phyloP scores from a whole-genome alignment of 768 basidiomycete genomes.

The Sporobolomyces roseus region DNA sequence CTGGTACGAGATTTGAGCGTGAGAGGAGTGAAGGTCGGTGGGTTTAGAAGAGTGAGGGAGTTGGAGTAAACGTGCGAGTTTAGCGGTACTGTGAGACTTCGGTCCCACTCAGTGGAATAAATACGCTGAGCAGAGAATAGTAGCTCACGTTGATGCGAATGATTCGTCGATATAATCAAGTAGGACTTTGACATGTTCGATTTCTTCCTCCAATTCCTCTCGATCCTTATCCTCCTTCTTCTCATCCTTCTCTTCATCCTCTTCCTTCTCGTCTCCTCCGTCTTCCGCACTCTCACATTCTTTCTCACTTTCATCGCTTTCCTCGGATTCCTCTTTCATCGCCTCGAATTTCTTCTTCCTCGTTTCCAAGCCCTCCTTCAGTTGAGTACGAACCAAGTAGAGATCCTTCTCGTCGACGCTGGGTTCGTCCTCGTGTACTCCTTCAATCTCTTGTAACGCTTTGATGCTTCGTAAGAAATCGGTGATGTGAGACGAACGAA shows the following conservation, averaged over 20 bases:
- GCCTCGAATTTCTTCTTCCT: not conserved
- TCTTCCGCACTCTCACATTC: too few relatives aligned
- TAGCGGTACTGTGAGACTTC: not conserved
- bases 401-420: slow-evolving; percentile 9
- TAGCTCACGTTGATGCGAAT: slow-evolving; percentile 17
- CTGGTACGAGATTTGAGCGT: slow-evolving; percentile 60
- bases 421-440: slow-evolving; percentile 23
- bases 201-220: slow-evolving; percentile 52
- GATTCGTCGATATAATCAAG: slow-evolving; percentile 53
- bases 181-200: slow-evolving; percentile 56
- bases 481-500: not conserved
- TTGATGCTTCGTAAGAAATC: not conserved
- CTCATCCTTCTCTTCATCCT: slow-evolving; percentile 44
- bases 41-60: slow-evolving; percentile 51
- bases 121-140: too few relatives aligned
- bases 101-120: not conserved
- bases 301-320: not conserved
- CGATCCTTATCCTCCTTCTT: slow-evolving; percentile 43
- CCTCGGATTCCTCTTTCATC: not conserved
- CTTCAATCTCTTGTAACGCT: slow-evolving; percentile 8
- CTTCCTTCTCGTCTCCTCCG: too few relatives aligned
- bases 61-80: not conserved
- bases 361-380: slow-evolving; percentile 48
- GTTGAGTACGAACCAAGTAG: slow-evolving; percentile 55
- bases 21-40: slow-evolving; percentile 46